Evolutionary conservation across 768 basidiomycete species (phyloP).

Genomic region (Auriscalpium orientale): DNA sequence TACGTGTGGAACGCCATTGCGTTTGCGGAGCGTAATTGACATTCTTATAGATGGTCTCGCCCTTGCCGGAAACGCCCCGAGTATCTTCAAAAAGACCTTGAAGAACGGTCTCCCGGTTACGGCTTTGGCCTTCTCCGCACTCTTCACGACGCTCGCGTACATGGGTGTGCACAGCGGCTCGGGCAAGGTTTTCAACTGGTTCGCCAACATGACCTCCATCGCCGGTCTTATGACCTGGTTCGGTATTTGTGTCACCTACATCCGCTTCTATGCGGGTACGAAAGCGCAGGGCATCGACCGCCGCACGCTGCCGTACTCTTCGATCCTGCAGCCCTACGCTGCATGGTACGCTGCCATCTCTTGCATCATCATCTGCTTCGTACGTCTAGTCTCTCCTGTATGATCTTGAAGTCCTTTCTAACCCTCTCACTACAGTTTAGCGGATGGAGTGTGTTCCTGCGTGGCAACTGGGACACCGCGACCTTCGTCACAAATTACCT

Average conservation of each 20-base stretch:
- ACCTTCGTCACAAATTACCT: constrained; percentile 84
- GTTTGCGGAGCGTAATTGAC: background rate
- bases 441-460: constrained; percentile 46
- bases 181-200: constrained; percentile 73
- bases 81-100: constrained; percentile 62
- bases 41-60: constrained; percentile 65
- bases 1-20: constrained; percentile 27
- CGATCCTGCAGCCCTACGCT: constrained; percentile 63
- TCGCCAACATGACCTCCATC: constrained; percentile 52
- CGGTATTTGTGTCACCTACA: constrained; percentile 39
- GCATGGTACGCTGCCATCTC: constrained; percentile 42
- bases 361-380: constrained; percentile 49
- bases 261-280: constrained; percentile 78
- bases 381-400: constrained; percentile 35
- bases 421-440: constrained; percentile 30
- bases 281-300: constrained; percentile 76
- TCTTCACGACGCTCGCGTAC: constrained; percentile 67
- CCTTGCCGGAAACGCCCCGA: constrained; percentile 72
- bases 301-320: constrained; percentile 58
- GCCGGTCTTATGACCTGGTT: constrained; percentile 42
- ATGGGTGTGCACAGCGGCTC: constrained; percentile 68
- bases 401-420: background rate
- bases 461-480: constrained; percentile 43
- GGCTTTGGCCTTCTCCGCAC: constrained; percentile 59
- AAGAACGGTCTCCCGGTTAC: constrained; percentile 70